Evolutionary conservation across 2,329 filamentous ascomycete genomes (phyloP).

Genomic region (Pseudovirgaria hyperparasitica): DNA sequence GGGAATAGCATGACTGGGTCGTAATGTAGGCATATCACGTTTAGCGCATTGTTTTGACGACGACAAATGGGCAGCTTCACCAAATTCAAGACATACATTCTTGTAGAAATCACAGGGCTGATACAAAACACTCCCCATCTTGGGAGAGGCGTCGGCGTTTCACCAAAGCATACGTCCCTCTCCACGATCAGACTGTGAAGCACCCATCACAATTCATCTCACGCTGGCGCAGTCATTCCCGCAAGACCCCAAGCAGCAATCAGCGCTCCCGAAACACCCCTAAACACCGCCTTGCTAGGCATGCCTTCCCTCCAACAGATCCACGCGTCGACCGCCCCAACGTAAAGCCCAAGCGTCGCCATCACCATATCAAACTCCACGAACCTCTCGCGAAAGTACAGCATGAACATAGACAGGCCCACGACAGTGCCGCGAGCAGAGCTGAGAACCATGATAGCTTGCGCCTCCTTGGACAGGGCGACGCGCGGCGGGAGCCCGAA

Average conservation of each 20-base stretch:
- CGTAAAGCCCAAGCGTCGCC: constrained; percentile 6
- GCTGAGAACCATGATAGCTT: constrained; percentile 15
- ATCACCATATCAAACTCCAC: constrained; percentile 11
- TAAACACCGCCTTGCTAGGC: constrained; percentile 9
- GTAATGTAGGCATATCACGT: no score
- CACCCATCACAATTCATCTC: no score
- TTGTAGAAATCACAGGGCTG: no score
- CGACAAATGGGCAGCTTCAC: no score
- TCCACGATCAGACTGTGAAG: no score
- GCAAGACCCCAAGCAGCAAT: constrained; percentile 12
- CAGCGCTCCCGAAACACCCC: constrained; percentile 7
- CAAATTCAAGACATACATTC: no score
- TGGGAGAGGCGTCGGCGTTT: no score
- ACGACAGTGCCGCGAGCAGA: constrained; percentile 7
- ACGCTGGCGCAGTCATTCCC: constrained; percentile 5
- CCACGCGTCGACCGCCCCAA: constrained; percentile 10
- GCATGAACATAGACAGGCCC: constrained; percentile 6
- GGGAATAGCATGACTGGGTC: no score
- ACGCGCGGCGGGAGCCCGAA: constrained; percentile 21
- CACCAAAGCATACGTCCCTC: no score
- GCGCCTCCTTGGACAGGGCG: constrained; percentile 16
- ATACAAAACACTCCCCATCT: no score
- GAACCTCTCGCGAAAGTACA: constrained; percentile 12
- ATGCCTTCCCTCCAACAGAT: constrained; percentile 13
- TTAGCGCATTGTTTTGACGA: no score